Conservation (phyloP, 2,329 filamentous ascomycete genomes). For the Colletotrichum gigasporum region DNA sequence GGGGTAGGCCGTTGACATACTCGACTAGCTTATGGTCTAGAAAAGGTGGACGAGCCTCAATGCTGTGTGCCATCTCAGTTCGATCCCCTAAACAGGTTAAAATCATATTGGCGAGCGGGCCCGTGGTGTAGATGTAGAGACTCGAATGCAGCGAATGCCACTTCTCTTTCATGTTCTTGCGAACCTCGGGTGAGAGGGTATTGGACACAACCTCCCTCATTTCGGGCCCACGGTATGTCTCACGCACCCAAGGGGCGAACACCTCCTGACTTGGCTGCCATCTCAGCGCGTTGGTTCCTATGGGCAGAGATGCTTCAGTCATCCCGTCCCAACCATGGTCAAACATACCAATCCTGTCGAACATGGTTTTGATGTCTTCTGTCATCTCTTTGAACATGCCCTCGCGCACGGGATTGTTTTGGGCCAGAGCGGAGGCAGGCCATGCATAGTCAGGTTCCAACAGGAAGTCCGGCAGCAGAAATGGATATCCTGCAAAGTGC, state of each 20-base stretch:
- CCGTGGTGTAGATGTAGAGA: conserved; percentile 38
- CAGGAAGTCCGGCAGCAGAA: conserved; percentile 56
- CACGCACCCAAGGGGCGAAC: conserved; percentile 20
- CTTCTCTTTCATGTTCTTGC: conserved; percentile 34
- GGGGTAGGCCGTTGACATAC: conserved; percentile 35
- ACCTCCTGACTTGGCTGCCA: neutral
- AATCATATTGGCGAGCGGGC: conserved; percentile 37
- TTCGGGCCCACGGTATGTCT: neutral
- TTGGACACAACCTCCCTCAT: neutral
- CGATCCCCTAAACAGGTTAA: conserved; percentile 44
- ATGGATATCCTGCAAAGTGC: conserved; percentile 61
- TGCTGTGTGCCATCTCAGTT: conserved; percentile 47
- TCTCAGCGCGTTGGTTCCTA: conserved; percentile 1
- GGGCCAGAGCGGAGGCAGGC: conserved; percentile 33
- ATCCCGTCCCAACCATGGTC: conserved; percentile 8
- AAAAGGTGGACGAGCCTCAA: conserved; percentile 46
- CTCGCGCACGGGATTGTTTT: neutral
- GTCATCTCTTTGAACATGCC: conserved; percentile 16
- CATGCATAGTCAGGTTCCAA: conserved; percentile 55
- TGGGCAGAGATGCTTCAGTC: neutral
- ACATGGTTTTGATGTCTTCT: conserved; percentile 21
- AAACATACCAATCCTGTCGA: conserved; percentile 20
- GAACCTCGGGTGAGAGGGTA: conserved; percentile 28
- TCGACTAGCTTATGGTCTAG: conserved; percentile 44
- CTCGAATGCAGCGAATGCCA: conserved; percentile 42